phyloP scores from a whole-genome alignment of 345 rosid genomes.

The Orychophragmus violaceus region DNA sequence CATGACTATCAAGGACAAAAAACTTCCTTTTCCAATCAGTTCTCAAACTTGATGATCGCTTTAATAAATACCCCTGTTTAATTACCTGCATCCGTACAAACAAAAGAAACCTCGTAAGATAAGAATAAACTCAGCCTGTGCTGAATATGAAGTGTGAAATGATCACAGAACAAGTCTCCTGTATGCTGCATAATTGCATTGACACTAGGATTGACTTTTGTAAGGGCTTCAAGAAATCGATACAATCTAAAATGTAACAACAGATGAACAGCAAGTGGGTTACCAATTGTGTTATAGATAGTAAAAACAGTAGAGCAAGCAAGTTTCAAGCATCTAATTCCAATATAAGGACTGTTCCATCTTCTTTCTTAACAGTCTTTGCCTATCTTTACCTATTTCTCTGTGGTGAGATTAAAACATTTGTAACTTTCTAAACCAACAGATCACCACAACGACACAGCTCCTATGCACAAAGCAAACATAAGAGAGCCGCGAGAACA shows the following conservation, averaged over 20 bases:
- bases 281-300: not conserved
- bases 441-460: not conserved
- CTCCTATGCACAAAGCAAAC: not conserved
- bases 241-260: not conserved
- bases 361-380: not conserved
- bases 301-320: not conserved
- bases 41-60: constrained; percentile 66
- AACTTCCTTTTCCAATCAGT: constrained; percentile 88
- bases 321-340: not conserved
- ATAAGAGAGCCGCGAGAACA: not conserved
- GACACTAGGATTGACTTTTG: not conserved
- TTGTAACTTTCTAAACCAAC: not conserved
- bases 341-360: not conserved
- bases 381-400: not conserved
- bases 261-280: not conserved
- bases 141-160: not conserved
- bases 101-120: constrained; percentile 13
- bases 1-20: constrained; percentile 80
- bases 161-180: constrained; percentile 4
- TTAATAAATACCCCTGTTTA: constrained; percentile 82
- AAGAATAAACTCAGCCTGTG: not conserved
- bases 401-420: not conserved
- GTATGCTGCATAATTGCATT: not conserved
- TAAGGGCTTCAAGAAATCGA: not conserved
- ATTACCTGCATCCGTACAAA: constrained; percentile 42